Evolutionary conservation across 2,329 filamentous ascomycete species (phyloP), one percentile per base, ranked within the genome.

Genomic region (Colletotrichum neosansevieriae): DNA sequence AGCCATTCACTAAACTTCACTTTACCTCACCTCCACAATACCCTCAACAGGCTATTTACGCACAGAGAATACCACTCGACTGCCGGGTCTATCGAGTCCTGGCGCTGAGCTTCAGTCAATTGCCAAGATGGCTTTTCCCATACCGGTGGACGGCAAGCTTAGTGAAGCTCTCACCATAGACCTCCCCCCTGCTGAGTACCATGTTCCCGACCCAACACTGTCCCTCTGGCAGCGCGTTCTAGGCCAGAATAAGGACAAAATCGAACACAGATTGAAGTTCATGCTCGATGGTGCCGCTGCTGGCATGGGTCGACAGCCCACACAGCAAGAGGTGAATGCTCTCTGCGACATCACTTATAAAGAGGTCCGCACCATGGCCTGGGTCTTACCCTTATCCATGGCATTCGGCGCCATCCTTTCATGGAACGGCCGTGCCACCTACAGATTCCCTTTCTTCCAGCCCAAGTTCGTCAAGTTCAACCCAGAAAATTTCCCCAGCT

Each of bases 381-480:
- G 75, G 71, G 73, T 74, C 58, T 71, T 73, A 66, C 73, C 77
- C 17, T 69, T 76, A 21, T 67, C 74, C 1, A 2, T 72, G 0
- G 72, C 65, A 17, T 13, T 76, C 1, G 74, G 78, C 6, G 64
- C 58, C 3, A 71, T 66, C 50, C 34, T 78, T 57, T 66, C 79
- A 1, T 77, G 73, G 38, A 66, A 71, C 10, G 74, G 75, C 4
- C 76, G 78, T 45, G 71, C 71, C 19, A 78, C 73, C 3, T 82
- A 79, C 71, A 76, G 75, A 6, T 84, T 84, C 70, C 81, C 82
- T 15, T 76, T 84, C 45, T 80, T 76, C 72, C 75, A 73, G 42
- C 80, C 81, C 2, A 76, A 78, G 50, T 71, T 74, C 42, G 56
- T 64, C 19, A 72, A 53, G 32, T 78, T 79, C 42, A 72, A 78